Evolutionary conservation across 2,329 filamentous ascomycete species (phyloP), one percentile per base, ranked within the genome.

Genomic region (Nothomitra cinnamomea): DNA sequence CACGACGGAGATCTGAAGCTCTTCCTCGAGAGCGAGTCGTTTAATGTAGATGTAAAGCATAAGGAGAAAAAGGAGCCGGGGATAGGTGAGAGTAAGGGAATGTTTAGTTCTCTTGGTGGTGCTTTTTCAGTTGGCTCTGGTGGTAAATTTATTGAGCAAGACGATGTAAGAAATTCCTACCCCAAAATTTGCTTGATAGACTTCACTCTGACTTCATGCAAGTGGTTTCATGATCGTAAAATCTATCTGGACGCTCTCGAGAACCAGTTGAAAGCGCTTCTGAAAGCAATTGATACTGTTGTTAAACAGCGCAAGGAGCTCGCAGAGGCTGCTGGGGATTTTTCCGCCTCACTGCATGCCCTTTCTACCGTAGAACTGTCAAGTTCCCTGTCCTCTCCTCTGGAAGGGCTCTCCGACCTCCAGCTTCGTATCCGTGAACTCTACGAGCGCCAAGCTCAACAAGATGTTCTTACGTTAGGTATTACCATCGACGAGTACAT

Each of bases 401-500:
- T 98, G 5, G 90, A 95, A 61, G 87, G 87, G 19, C 77, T 98
- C 8, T 95, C 90, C 1, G 89, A 95, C 61, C 76, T 98, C 1
- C 92, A 98, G 67, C 76, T 95, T 56, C 89, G 90, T 38, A 95
- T 98, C 60, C 82, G 85, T 56, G 92, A 98, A 62, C 79, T 98
- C 1, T 96, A 98, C 65, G 88, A 95, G 61, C 85, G 92, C 21
- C 92, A 98, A 68, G 92, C 92, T 10, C 88, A 95, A 69, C 92
- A 98, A 66, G 92, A 98, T 64, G 83, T 96, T 32, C 75, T 98
- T 52, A 98, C 92, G 0, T 81, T 98, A 58, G 92, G 92, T 38
- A 96, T 96, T 63, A 94, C 94, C 43, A 89, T 98, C 58, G 92
- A 98, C 59, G 92, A 98, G 69, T 98, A 98, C 69, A 94, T 98